Percentiles rank a stretch among this genome's conserved stretches.
Evolutionary conservation across 306 rosid genomes (phyloP).

Genomic region (Psophocarpus tetragonolobus): DNA sequence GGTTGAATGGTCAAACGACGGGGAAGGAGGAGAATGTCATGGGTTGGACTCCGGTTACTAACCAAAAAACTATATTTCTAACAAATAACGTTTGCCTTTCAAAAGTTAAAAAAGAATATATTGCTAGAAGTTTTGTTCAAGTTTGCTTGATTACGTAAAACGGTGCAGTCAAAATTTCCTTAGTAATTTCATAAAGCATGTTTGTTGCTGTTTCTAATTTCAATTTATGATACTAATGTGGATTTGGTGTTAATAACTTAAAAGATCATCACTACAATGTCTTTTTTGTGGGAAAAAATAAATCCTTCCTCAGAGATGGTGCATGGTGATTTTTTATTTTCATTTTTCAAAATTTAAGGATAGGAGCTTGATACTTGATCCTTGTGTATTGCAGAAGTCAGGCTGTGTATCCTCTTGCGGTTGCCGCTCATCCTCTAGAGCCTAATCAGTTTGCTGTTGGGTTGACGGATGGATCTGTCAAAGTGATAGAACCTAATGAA

Average conservation of each 20-base stretch:
- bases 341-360: background rate
- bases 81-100: too few relatives aligned
- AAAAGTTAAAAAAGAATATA: too few relatives aligned
- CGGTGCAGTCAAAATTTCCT: background rate
- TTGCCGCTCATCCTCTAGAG: constrained; percentile 77
- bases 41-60: too few relatives aligned
- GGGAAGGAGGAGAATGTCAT: too few relatives aligned
- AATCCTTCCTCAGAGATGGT: background rate
- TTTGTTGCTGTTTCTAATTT: constrained; percentile 7
- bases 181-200: background rate
- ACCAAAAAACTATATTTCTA: background rate
- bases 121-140: constrained; percentile 1
- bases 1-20: too few relatives aligned
- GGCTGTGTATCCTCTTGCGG: constrained; percentile 60
- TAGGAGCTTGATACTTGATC: constrained; percentile 22
- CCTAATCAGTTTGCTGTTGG: constrained; percentile 82
- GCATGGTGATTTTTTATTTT: background rate
- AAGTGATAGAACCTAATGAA: constrained; percentile 76
- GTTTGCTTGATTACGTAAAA: background rate
- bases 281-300: background rate
- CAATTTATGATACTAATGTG: background rate
- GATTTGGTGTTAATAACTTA: background rate
- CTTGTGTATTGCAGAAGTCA: constrained; percentile 57
- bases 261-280: background rate
- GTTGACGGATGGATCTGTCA: constrained; percentile 74